Evolutionary conservation across 169 alveolate genomes (phyloP), one percentile per base, ranked within the genome.

Genomic region (Eimeria falciformis): DNA sequence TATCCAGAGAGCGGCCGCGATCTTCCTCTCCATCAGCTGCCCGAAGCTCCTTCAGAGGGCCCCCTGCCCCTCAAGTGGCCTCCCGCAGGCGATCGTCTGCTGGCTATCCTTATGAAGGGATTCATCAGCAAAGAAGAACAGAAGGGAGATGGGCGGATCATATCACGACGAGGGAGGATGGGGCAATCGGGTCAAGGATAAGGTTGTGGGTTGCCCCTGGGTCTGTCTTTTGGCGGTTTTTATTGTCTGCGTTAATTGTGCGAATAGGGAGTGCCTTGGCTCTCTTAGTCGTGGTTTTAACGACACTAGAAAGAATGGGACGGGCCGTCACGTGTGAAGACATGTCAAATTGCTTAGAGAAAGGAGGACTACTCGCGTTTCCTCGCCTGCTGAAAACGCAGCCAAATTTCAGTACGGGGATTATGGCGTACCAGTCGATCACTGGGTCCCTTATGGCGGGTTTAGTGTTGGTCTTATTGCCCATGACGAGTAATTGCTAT

Each of bases 231-330:
- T 78, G 87, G 87, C 87, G 87, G 5, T 78, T 78, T 33, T 78
- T 78, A 40, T n/a, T 78, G 18, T 78, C 71, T 47, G 87, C 69
- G 33, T 18, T 78, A 11, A 50, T 69, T 2, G 47, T 78, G 47
- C 37, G 87, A 2, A 50, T 78, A 7, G 71, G 87, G 12, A 46
- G 87, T 17, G 46, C 73, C 23, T 21, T 78, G 71, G 87, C 45
- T 9, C 71, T 78, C 53, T 50, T 78, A 40, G 55, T 78, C 25
- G 69, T 78, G 47, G 87, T 78, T 46, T 21, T 78, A 21, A 78
- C 87, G n/a, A 78, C 87, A 3, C 62, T 78, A 25, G 87, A 47
- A n/a, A 66, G 69, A 14, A 78, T 78, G 87, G 87, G 87, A 6
- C 87, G 87, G 6, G 87, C 87, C 17, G 87, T 78, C 14, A 47